phyloP scores from a whole-genome alignment of 1,139 yeast genomes.

The Yamadazyma spencermartinsiae region DNA sequence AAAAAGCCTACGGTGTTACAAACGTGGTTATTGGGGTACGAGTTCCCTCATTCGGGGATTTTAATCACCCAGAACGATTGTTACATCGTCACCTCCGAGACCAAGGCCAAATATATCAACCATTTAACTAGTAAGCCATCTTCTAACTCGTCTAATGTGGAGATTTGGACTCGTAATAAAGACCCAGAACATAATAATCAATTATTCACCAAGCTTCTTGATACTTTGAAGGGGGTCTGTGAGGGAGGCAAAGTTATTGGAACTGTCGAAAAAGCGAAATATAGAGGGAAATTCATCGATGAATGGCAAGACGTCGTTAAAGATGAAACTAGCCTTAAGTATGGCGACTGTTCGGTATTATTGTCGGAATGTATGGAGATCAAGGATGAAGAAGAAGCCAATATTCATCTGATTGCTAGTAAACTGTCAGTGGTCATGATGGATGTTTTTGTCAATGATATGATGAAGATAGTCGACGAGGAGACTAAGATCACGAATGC shows the following conservation, averaged over 20 bases:
- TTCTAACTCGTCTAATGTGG: conserved; percentile 47
- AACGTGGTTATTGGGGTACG: conserved; percentile 92
- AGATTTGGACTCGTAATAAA: conserved; percentile 77
- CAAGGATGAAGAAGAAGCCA: conserved; percentile 80
- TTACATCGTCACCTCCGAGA: conserved; percentile 74
- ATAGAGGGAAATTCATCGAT: conserved; percentile 77
- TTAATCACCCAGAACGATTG: conserved; percentile 62
- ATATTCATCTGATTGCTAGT: conserved; percentile 67
- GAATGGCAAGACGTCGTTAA: conserved; percentile 72
- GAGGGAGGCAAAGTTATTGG: conserved; percentile 59
- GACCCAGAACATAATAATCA: conserved; percentile 74
- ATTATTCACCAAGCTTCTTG: conserved; percentile 61
- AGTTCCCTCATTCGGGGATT: conserved; percentile 86
- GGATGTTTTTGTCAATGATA: conserved; percentile 83
- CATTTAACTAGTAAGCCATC: conserved; percentile 46
- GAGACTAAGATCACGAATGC: conserved; percentile 75
- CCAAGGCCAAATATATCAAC: conserved; percentile 80
- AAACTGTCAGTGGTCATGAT: conserved; percentile 79
- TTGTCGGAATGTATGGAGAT: conserved; percentile 61
- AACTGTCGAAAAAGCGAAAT: conserved; percentile 66
- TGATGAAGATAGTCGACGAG: conserved; percentile 86
- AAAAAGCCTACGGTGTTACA: conserved; percentile 87
- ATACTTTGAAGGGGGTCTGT: conserved; percentile 36
- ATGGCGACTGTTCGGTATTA: conserved; percentile 57
- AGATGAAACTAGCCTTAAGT: conserved; percentile 30